Percentiles rank a stretch among this genome's conserved stretches.
Evolutionary conservation across 176 grass and related monocot genomes (phyloP).

Genomic region (Aegilops tauschii): DNA sequence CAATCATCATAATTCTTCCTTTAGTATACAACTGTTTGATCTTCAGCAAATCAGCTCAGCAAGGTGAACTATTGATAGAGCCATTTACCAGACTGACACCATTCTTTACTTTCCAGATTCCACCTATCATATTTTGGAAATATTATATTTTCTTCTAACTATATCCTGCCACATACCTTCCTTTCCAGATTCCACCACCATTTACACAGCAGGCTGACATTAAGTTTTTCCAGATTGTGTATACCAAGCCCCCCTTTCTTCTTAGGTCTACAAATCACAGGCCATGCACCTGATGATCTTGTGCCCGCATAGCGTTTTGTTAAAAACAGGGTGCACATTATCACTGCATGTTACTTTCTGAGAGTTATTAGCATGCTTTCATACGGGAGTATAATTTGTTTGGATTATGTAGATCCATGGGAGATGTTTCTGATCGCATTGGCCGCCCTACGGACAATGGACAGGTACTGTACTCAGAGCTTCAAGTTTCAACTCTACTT

Average conservation of each 20-base stretch:
- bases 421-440: conserved; percentile 99
- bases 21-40: not conserved
- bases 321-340: not conserved
- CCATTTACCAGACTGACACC: not conserved
- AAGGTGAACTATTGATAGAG: not conserved
- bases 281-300: not conserved
- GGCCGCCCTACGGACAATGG: conserved; percentile 96
- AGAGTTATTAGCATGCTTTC: not conserved
- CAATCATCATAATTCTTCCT: not conserved
- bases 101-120: not conserved
- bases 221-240: not conserved
- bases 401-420: conserved; percentile 74
- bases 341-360: not conserved
- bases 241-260: not conserved
- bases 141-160: not conserved
- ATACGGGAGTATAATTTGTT: conserved; percentile 17
- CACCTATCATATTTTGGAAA: not conserved
- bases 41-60: not conserved
- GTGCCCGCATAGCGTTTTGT: not conserved
- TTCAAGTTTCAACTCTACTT: not conserved
- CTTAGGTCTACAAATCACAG: not conserved
- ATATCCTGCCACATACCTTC: not conserved
- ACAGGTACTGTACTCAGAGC: conserved; percentile 48
- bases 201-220: not conserved
- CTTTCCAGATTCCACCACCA: not conserved